phyloP scores from a whole-genome alignment of 2,329 filamentous ascomycete species.

The Erysiphe pulchra region DNA sequence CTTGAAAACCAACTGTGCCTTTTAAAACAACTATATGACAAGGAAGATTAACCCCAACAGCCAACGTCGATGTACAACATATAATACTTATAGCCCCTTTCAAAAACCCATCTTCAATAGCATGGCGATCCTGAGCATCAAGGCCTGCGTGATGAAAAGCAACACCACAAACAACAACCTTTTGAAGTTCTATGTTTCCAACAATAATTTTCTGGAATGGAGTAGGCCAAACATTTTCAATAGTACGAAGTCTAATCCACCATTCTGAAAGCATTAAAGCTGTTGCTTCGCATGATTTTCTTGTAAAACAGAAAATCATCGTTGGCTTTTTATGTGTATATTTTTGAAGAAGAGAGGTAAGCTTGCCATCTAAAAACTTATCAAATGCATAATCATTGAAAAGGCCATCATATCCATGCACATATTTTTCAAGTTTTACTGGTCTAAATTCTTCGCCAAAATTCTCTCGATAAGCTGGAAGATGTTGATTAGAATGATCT shows the following conservation, averaged over 20 bases:
- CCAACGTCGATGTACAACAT: conserved; percentile 67
- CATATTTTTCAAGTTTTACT: conserved; percentile 49
- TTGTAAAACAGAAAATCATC: conserved; percentile 62
- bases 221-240: conserved; percentile 34
- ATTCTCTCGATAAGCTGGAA: conserved; percentile 38
- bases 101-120: conserved; percentile 42
- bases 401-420: conserved; percentile 39
- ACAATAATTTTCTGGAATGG: conserved; percentile 26
- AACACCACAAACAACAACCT: conserved; percentile 28
- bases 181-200: conserved; percentile 31
- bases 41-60: conserved; percentile 62
- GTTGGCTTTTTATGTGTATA: conserved; percentile 49
- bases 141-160: conserved; percentile 68
- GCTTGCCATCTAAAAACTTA: conserved; percentile 35
- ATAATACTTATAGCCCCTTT: conserved; percentile 52
- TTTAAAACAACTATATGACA: conserved; percentile 68
- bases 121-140: conserved; percentile 31
- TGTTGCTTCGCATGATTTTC: conserved; percentile 42
- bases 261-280: conserved; percentile 39
- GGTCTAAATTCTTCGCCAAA: conserved; percentile 65
- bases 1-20: conserved; percentile 43
- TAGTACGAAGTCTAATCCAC: conserved; percentile 27
- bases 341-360: conserved; percentile 38
- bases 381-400: conserved; percentile 58
- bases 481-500: conserved; percentile 27